phyloP scores from a whole-genome alignment of 345 rosid species.

The Eucalyptus dawsonii region DNA sequence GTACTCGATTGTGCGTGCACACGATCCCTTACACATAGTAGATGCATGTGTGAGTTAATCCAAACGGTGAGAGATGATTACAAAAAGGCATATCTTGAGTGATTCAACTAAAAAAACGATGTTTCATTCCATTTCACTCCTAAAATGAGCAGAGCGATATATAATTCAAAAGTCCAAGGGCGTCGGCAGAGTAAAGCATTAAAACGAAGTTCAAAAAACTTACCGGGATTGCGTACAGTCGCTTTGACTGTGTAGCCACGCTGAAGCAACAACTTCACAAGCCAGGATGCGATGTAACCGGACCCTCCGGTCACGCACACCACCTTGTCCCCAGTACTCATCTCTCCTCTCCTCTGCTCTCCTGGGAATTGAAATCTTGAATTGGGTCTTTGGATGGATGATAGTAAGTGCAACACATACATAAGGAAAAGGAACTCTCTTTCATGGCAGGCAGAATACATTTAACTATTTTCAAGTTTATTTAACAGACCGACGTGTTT shows the following conservation, averaged over 20 bases:
- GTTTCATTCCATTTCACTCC: background rate
- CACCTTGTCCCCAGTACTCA: background rate
- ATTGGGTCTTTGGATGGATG: background rate
- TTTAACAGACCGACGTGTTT: background rate
- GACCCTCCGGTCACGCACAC: conserved; percentile 32
- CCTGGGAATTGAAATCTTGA: background rate
- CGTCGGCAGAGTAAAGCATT: background rate
- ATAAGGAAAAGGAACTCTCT: background rate
- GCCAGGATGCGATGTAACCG: conserved; percentile 39
- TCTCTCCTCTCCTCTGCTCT: background rate
- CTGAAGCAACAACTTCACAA: conserved; percentile 21
- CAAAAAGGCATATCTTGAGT: background rate
- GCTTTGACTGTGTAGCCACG: conserved; percentile 35
- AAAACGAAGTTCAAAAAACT: background rate
- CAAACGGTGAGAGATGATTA: background rate
- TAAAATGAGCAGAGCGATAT: background rate
- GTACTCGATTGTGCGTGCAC: background rate
- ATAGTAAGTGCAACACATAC: background rate
- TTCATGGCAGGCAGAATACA: background rate
- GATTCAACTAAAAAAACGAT: background rate
- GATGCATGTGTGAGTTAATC: background rate
- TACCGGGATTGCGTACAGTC: conserved; percentile 21
- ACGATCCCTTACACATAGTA: background rate
- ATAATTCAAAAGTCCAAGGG: no score
- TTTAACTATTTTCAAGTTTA: no score